Conservation (phyloP, 805 yeast genomes). For the Metschnikowia gruessii region DNA sequence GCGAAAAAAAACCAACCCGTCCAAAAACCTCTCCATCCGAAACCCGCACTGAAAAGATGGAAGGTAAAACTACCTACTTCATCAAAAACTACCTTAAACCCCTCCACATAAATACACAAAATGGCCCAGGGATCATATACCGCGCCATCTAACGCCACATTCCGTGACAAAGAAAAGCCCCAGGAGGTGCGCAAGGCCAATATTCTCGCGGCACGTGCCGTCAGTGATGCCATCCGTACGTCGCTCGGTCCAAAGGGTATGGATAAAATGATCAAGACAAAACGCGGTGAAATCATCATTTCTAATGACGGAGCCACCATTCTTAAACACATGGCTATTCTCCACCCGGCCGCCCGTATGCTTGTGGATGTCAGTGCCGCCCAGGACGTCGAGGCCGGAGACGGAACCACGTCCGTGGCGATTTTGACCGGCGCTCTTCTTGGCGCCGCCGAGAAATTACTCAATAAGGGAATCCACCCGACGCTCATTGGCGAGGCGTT, state of each 20-base stretch:
- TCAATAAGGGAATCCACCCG: conserved; percentile 92
- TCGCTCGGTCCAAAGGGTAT: conserved; percentile 98
- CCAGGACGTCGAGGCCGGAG: conserved; percentile 99
- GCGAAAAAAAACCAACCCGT: no score
- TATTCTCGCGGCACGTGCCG: conserved; percentile 90
- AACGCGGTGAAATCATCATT: conserved; percentile 86
- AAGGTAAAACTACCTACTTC: not conserved
- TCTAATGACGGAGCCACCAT: conserved; percentile 99
- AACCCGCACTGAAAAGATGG: not conserved
- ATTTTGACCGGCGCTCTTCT: conserved; percentile 90
- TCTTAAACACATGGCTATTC: conserved; percentile 93
- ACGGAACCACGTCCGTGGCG: conserved; percentile 97
- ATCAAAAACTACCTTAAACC: not conserved
- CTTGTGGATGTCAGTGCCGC: conserved; percentile 94
- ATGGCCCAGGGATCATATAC: conserved; percentile 20
- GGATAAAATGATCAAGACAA: conserved; percentile 98
- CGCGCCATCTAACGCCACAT: conserved; percentile 75
- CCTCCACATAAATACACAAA: not conserved
- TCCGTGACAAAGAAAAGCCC: conserved; percentile 91
- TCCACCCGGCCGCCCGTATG: conserved; percentile 99
- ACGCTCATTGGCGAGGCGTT: conserved; percentile 90
- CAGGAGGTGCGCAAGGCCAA: conserved; percentile 89
- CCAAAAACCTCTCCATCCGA: no score
- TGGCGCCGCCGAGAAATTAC: conserved; percentile 90
- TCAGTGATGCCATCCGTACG: conserved; percentile 92